Evolutionary conservation across 176 grass and related monocot genomes (phyloP), one percentile per base, ranked within the genome.

Genomic region (Carex cristatella): DNA sequence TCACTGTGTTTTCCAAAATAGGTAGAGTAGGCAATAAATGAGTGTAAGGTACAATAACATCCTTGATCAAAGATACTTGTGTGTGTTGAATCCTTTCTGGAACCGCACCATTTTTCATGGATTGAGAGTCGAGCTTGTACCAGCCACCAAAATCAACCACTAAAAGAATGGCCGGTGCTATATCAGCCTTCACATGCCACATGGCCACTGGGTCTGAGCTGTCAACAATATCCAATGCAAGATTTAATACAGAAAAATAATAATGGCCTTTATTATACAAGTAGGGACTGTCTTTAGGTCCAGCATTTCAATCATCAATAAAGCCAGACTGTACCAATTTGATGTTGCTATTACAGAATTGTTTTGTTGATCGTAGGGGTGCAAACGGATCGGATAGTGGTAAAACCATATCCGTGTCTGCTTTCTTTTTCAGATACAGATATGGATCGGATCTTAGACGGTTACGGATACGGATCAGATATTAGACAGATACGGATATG

Each of bases 101-200:
- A 58, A 69, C 74, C 68, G 87, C 89, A 69, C 31, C 40, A 85
- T 66, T 66, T 65, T 68, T 84, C 75, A 88, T 54, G 74, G 76
- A 81, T 79, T 92, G 90, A 51, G 88, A 93, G 86, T 98, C 93
- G 6, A 92, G 18, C 64, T 90, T 95, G 91, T 90, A 98, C 95
- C 95, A 98, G 1, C 95, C 89, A 7, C 93, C 93, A 89, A 98
- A 95, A 88, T 98, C 95, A 88, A 98, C 95, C 84, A 95, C 93
- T 87, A 98, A 80, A 84, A 98, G 89, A 82, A 98, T 93, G 61
- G 93, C 85, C 18, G 88, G 80, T 76, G 93, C 95, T 76, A 98
- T 98, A 79, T 98, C 91, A 6, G 61, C 61, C 8, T 88, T 94
- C 44, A 93, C 87, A 65, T 98, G 95, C 95, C 95, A 98, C 95